These are phyloP conservation scores for Fusarium verticillioides DNA, from an alignment of 2,329 filamentous ascomycete genomes.

Conservation along the genomic window DNA sequence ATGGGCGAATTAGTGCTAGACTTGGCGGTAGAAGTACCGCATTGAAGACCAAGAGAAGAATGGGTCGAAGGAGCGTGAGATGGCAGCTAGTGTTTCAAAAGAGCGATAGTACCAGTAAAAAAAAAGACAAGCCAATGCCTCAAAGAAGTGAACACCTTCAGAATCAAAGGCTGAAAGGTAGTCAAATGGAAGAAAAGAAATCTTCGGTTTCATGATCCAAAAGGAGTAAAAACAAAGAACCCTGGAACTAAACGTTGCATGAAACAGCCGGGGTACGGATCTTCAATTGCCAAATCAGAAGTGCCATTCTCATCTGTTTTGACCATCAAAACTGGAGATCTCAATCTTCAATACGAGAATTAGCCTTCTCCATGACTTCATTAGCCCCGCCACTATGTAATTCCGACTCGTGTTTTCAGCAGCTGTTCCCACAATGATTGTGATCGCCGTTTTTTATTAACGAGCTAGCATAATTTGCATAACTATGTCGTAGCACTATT, in stretches of 20 bases:
- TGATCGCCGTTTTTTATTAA: not conserved
- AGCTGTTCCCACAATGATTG: constrained; percentile 2
- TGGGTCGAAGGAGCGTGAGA: not conserved
- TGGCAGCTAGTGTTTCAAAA: not conserved
- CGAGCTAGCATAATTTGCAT: not conserved
- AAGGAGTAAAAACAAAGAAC: not conserved
- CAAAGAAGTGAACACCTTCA: not conserved
- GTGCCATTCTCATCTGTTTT: not conserved
- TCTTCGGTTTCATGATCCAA: not conserved
- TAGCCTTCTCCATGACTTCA: constrained; percentile 11
- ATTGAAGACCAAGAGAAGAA: not conserved
- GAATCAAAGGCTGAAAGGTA: not conserved
- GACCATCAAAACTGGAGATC: constrained; percentile 4
- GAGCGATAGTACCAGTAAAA: not conserved
- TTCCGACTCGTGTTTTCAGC: not conserved
- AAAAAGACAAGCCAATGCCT: not conserved
- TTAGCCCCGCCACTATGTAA: not conserved
- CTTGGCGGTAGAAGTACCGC: not conserved
- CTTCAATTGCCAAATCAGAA: not conserved
- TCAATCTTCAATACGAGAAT: constrained; percentile 15
- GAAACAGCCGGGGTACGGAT: not conserved
- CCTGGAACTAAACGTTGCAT: not conserved
- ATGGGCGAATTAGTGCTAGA: not conserved
- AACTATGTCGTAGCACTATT: not conserved
- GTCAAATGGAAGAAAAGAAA: constrained; percentile 2